Evolutionary conservation across 2,329 filamentous ascomycete genomes (phyloP).

Genomic region (Clarireedia homoeocarpa): DNA sequence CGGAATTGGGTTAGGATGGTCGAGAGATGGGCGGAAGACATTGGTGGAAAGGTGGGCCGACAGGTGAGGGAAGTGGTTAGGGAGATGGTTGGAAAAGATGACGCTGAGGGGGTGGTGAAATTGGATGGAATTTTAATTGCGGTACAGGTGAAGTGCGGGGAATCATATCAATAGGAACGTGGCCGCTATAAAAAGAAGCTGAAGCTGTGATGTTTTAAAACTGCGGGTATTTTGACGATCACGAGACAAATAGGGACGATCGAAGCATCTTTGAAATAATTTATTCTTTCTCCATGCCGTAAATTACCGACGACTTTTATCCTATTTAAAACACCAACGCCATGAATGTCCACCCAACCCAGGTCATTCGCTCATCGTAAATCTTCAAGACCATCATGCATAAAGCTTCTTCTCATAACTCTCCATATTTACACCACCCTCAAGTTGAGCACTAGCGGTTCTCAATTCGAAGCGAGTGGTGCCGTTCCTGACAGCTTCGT

Average conservation of each 20-base stretch:
- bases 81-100: not conserved
- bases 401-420: slow-evolving; percentile 99
- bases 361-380: not conserved
- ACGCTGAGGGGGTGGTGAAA: not conserved
- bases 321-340: not conserved
- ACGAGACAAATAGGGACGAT: not conserved
- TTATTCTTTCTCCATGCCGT: slow-evolving; percentile 9
- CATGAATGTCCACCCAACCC: not conserved
- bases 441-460: slow-evolving; percentile 88
- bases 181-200: no score
- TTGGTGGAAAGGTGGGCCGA: not conserved
- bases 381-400: slow-evolving; percentile 45
- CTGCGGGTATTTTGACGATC: not conserved
- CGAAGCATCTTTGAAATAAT: slow-evolving; percentile 2
- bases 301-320: not conserved
- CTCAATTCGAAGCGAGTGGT: slow-evolving; percentile 86
- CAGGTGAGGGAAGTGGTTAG: not conserved
- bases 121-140: not conserved
- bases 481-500: slow-evolving; percentile 65
- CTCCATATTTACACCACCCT: slow-evolving; percentile 97
- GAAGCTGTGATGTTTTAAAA: no score
- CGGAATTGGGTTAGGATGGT: not conserved
- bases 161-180: no score
- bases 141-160: not conserved
- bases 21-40: not conserved